Evolutionary conservation across 208 protist genomes (phyloP), one percentile per base, ranked within the genome.

Genomic region (Wallacemonas sp.): DNA sequence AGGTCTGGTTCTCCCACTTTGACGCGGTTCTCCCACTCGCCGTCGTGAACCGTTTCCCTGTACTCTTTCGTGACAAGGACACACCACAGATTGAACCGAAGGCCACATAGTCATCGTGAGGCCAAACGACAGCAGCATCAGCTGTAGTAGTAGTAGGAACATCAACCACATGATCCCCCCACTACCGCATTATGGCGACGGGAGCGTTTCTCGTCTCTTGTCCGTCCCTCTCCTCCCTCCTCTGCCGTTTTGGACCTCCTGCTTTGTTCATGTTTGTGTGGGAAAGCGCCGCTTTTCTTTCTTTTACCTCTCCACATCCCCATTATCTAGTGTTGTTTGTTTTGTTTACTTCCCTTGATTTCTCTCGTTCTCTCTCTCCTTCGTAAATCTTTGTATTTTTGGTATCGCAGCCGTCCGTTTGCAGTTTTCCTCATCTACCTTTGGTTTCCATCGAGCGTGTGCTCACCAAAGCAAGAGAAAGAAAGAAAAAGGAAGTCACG

Each of bases 1-100:
- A 61, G 14, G 63, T 90, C 32, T 82, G 72, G 72, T 70, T 85
- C 38, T 61, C 54, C 6, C 33, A 30, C 36, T 90, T 78, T 44
- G 76, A 81, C 23, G 68, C 81, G 34, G 52, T 87, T 0, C 71
- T 89, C 23, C 82, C 80, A 0, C 19, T 56, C 3, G 30, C 21
- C 19, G 26, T 88, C 23, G 64, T 88, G 3, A 54, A 72, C n/a
- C 23, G 43, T 16, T 83, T 62, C 29, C 72, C 78, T 36, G 21
- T 58, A 21, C 62, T 90, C 2, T 82, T 90, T 12, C 23, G 41
- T 2, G 72, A 78, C 21, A n/a, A 44, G 9, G 30, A 49, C 23
- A 39, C 46, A 11, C 27, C 46, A 1, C 23, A 14, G 30, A 32
- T 47, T 12, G 54, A 57, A 62, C 1, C 1, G 36, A 41, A 41